These are phyloP conservation scores for Lentinula aciculospora DNA, from an alignment of 768 basidiomycete species.

Conservation along the genomic window DNA sequence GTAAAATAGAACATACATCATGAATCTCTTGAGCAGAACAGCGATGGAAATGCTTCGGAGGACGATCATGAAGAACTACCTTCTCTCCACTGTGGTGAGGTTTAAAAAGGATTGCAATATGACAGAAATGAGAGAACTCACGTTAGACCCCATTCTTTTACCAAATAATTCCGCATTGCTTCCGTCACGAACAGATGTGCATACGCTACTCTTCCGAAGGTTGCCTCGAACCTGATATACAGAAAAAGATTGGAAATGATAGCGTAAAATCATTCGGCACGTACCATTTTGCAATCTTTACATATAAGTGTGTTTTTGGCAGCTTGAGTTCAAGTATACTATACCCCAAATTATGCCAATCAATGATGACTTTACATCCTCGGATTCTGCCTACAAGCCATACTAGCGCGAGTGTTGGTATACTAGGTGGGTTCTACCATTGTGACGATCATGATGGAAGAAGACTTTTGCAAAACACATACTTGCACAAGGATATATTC, in stretches of 20 bases:
- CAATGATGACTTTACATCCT: slow-evolving; percentile 87
- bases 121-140: slow-evolving; percentile 30
- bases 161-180: slow-evolving; percentile 74
- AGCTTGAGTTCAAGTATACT: slow-evolving; percentile 84
- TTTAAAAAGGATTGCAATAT: neutral
- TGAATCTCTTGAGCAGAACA: slow-evolving; percentile 69
- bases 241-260: neutral
- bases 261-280: slow-evolving; percentile 5
- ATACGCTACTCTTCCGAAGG: slow-evolving; percentile 76
- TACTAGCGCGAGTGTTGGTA: slow-evolving; percentile 86
- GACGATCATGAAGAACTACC: slow-evolving; percentile 82
- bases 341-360: slow-evolving; percentile 99
- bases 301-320: slow-evolving; percentile 63
- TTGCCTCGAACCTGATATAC: slow-evolving; percentile 67
- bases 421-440: slow-evolving; percentile 88
- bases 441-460: neutral
- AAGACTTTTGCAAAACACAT: slow-evolving; percentile 15
- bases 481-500: slow-evolving; percentile 91
- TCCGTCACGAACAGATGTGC: slow-evolving; percentile 92
- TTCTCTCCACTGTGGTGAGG: slow-evolving; percentile 57
- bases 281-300: slow-evolving; percentile 74
- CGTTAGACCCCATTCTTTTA: slow-evolving; percentile 71
- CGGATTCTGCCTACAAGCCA: slow-evolving; percentile 64
- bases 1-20: slow-evolving; percentile 43
- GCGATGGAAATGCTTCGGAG: slow-evolving; percentile 78